phyloP scores from a whole-genome alignment of 2,329 filamentous ascomycete species.

The Colletotrichum truncatum region DNA sequence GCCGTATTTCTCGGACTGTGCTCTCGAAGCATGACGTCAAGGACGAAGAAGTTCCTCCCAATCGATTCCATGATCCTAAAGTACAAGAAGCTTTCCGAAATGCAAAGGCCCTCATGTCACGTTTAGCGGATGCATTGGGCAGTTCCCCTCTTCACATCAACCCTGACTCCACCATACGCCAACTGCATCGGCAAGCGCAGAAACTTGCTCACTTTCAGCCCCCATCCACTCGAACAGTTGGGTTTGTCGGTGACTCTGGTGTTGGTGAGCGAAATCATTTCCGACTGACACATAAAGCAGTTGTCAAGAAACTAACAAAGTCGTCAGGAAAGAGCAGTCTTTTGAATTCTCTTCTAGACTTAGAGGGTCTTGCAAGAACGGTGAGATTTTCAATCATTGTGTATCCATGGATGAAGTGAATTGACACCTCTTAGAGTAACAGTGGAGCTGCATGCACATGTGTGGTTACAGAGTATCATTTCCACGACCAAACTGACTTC shows the following conservation, averaged over 20 bases:
- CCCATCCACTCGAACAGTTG: constrained; percentile 50
- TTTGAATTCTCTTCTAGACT: constrained; percentile 57
- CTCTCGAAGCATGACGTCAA: constrained; percentile 30
- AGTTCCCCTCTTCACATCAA: constrained; percentile 45
- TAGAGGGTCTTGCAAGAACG: constrained; percentile 46
- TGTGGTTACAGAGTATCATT: constrained; percentile 56
- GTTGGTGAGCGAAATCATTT: constrained; percentile 41
- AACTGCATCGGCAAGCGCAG: constrained; percentile 42
- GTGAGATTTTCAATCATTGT: constrained; percentile 44
- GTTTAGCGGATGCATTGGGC: constrained; percentile 42
- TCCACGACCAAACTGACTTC: constrained; percentile 43
- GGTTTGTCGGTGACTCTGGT: constrained; percentile 58
- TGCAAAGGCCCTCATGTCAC: constrained; percentile 42
- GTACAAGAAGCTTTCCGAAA: constrained; percentile 46
- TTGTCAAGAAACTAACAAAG: background rate
- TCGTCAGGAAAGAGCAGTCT: constrained; percentile 57
- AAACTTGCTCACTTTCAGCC: constrained; percentile 47
- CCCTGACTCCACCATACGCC: constrained; percentile 47
- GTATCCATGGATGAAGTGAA: background rate
- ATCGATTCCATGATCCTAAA: constrained; percentile 44
- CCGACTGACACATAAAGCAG: background rate
- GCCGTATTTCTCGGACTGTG: background rate
- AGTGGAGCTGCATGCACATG: constrained; percentile 56
- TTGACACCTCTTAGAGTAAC: constrained; percentile 45
- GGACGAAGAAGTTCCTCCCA: constrained; percentile 43